Percentiles rank a stretch among this genome's conserved stretches.
phyloP scores from a whole-genome alignment of 2,329 filamentous ascomycete species.

The Diplodia mutila region DNA sequence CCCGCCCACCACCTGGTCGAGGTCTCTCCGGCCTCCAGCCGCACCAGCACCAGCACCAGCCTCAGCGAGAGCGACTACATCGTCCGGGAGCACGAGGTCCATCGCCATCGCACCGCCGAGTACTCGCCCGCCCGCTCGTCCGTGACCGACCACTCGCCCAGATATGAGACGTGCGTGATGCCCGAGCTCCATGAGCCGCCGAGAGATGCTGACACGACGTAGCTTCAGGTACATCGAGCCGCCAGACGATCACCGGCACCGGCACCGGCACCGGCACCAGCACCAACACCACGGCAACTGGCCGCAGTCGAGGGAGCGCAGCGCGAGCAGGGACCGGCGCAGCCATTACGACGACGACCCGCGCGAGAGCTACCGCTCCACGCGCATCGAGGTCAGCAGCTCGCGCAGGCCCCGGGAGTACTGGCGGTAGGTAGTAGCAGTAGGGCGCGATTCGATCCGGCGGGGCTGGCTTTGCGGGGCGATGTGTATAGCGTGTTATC shows the following conservation, averaged over 20 bases:
- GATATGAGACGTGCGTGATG: slow-evolving; percentile 45
- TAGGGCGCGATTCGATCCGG: too few relatives aligned
- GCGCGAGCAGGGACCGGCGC: slow-evolving; percentile 37
- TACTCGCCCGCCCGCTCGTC: slow-evolving; percentile 39
- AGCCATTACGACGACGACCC: slow-evolving; percentile 34
- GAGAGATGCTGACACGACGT: neutral
- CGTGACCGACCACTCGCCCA: slow-evolving; percentile 33
- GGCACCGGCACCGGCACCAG: slow-evolving; percentile 23
- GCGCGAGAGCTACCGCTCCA: slow-evolving; percentile 36
- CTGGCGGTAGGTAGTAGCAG: slow-evolving; percentile 25
- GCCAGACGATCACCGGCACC: slow-evolving; percentile 35
- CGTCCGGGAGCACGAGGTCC: slow-evolving; percentile 49
- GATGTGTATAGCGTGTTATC: too few relatives aligned
- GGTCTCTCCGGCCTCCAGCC: slow-evolving; percentile 45
- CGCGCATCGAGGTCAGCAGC: slow-evolving; percentile 37
- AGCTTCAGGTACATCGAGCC: slow-evolving; percentile 51
- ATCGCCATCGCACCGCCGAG: slow-evolving; percentile 40
- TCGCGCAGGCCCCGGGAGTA: slow-evolving; percentile 16
- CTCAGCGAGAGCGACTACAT: slow-evolving; percentile 45
- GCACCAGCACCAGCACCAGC: slow-evolving; percentile 36
- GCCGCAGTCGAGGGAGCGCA: slow-evolving; percentile 36
- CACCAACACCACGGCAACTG: slow-evolving; percentile 26
- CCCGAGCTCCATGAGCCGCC: neutral
- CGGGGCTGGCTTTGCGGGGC: neutral
- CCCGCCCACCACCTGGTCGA: slow-evolving; percentile 48